Evolutionary conservation across 208 protist species (phyloP).

Genomic region (Crithidia sp.): DNA sequence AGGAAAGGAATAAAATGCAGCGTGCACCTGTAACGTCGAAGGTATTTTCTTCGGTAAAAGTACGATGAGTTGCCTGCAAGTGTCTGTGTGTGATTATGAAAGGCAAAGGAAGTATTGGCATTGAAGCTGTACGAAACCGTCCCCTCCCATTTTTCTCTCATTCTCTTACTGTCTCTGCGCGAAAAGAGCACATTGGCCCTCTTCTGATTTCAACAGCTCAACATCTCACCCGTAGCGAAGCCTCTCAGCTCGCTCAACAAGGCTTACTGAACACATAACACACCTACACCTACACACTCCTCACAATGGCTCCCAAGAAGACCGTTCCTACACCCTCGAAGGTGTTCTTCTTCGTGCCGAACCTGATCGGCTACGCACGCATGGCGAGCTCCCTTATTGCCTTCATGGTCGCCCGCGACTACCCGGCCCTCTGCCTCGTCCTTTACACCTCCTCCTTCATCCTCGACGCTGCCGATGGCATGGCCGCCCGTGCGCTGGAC

Average conservation of each 20-base stretch:
- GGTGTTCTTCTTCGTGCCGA: conserved; percentile 88
- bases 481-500: conserved; percentile 81
- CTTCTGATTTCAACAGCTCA: conserved; percentile 1
- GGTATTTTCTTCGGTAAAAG: too few relatives aligned
- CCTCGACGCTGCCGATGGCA: conserved; percentile 92
- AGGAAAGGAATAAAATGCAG: too few relatives aligned
- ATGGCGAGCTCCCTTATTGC: conserved; percentile 71
- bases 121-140: too few relatives aligned
- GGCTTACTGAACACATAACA: neutral
- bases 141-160: too few relatives aligned
- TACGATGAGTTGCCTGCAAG: too few relatives aligned
- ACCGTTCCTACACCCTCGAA: conserved; percentile 15
- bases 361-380: conserved; percentile 92
- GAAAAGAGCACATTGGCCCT: neutral
- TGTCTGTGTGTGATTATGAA: too few relatives aligned
- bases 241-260: too few relatives aligned
- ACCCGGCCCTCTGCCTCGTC: conserved; percentile 71
- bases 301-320: conserved; percentile 22
- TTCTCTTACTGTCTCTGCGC: too few relatives aligned
- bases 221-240: too few relatives aligned
- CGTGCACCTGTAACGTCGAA: too few relatives aligned
- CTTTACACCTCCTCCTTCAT: conserved; percentile 85
- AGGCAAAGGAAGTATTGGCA: too few relatives aligned
- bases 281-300: conserved; percentile 9
- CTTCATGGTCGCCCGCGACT: conserved; percentile 72